Conservation (phyloP, 1,139 yeast species). For the Hyphopichia wangnamkhiaoensis region DNA sequence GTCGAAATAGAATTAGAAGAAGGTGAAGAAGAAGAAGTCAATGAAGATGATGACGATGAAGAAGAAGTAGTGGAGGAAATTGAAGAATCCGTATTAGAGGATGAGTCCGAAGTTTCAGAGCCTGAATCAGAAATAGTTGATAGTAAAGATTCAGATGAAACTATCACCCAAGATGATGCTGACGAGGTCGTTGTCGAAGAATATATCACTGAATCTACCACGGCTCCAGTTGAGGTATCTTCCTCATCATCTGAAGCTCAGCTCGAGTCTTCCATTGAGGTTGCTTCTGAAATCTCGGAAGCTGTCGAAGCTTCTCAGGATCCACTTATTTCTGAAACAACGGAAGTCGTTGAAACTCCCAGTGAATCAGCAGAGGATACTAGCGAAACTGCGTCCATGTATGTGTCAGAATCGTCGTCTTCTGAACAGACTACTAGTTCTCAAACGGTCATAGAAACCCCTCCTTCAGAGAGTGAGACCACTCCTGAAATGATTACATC, state of each 20-base stretch:
- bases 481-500: neutral
- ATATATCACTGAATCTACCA: neutral
- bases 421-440: too few relatives aligned
- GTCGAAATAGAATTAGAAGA: conserved; percentile 8
- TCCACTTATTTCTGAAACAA: neutral
- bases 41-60: conserved; percentile 4
- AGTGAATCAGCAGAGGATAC: neutral
- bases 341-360: neutral
- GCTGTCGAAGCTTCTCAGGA: neutral
- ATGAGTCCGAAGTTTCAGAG: conserved; percentile 1
- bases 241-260: conserved; percentile 1
- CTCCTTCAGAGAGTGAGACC: neutral
- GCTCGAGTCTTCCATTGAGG: conserved; percentile 1
- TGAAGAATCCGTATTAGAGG: conserved; percentile 5
- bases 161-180: neutral
- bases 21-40: conserved; percentile 7
- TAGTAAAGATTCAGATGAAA: neutral
- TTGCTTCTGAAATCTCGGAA: conserved; percentile 1
- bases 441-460: neutral
- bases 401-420: too few relatives aligned
- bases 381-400: conserved; percentile 1
- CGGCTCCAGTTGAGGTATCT: neutral
- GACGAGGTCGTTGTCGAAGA: neutral
- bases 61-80: conserved; percentile 6
- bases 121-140: neutral